Evolutionary conservation across 2,329 filamentous ascomycete genomes (phyloP).

Genomic region (Trichoderma asperellum): DNA sequence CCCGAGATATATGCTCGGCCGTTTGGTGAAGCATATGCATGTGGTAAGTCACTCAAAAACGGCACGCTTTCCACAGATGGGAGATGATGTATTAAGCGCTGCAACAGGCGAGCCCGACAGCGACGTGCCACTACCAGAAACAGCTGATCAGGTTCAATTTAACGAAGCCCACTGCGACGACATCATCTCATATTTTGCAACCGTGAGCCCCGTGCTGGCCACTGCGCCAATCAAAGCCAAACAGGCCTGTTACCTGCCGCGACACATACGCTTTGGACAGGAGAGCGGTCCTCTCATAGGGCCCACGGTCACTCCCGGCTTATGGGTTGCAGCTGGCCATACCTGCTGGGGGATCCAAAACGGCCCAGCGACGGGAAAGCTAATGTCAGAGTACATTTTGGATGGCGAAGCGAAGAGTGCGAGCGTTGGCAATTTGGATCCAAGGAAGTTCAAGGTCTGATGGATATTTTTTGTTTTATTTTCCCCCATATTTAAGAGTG

Average conservation of each 20-base stretch:
- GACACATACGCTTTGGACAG: conserved; percentile 65
- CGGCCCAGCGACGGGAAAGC: conserved; percentile 80
- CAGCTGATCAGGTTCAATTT: conserved; percentile 73
- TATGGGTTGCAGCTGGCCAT: conserved; percentile 86
- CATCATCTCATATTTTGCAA: conserved; percentile 75
- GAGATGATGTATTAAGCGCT: background rate
- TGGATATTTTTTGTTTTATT: background rate
- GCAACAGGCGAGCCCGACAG: conserved; percentile 73
- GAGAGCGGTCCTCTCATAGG: conserved; percentile 76
- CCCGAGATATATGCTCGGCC: conserved; percentile 95
- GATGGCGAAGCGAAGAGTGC: conserved; percentile 72
- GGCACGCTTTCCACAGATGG: background rate
- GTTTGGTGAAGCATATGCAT: conserved; percentile 88
- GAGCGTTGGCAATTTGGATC: conserved; percentile 68
- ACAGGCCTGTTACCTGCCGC: conserved; percentile 94
- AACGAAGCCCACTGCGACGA: conserved; percentile 82
- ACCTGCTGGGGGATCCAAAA: conserved; percentile 99
- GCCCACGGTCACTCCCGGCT: conserved; percentile 68
- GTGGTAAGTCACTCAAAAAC: conserved; percentile 57
- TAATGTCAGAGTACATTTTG: conserved; percentile 79
- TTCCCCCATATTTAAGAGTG: background rate
- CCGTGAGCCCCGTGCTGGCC: conserved; percentile 67
- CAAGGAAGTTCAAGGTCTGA: conserved; percentile 63
- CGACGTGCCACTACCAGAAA: conserved; percentile 72
- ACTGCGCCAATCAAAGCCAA: conserved; percentile 70